phyloP scores from a whole-genome alignment of 768 basidiomycete genomes.

The Sarcomyxa edulis region DNA sequence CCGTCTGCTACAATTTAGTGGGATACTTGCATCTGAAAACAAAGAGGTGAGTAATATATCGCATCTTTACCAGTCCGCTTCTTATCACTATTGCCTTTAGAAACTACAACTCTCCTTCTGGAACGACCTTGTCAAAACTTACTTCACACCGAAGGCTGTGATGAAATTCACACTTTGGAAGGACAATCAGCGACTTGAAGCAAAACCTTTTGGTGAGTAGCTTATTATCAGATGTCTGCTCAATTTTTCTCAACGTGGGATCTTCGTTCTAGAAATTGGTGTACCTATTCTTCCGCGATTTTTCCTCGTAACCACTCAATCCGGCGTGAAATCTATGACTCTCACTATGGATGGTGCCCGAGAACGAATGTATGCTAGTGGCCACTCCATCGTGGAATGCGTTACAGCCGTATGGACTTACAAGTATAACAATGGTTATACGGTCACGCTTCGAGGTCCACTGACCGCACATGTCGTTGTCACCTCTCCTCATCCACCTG shows the following conservation, averaged over 20 bases:
- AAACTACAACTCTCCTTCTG: slow-evolving; percentile 67
- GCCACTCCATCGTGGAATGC: slow-evolving; percentile 63
- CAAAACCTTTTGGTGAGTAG: slow-evolving; percentile 78
- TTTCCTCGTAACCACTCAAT: slow-evolving; percentile 79
- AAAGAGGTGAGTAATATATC: slow-evolving; percentile 32
- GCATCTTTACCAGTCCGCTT: not conserved
- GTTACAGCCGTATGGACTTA: slow-evolving; percentile 76
- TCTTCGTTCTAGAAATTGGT: slow-evolving; percentile 56
- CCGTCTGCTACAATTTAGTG: slow-evolving; percentile 68
- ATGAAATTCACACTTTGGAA: slow-evolving; percentile 88
- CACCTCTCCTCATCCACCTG: slow-evolving; percentile 23
- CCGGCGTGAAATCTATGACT: slow-evolving; percentile 81
- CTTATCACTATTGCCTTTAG: slow-evolving; percentile 20
- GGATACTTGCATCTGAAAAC: slow-evolving; percentile 50
- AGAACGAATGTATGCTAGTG: slow-evolving; percentile 46
- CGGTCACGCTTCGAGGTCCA: slow-evolving; percentile 70
- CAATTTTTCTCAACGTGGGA: not conserved
- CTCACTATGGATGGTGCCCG: slow-evolving; percentile 74
- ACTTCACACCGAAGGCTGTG: slow-evolving; percentile 63
- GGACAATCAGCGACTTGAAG: slow-evolving; percentile 72
- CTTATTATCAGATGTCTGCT: too few relatives aligned
- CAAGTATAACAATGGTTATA: slow-evolving; percentile 75
- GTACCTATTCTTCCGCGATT: slow-evolving; percentile 78
- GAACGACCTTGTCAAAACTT: slow-evolving; percentile 58
- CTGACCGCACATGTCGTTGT: slow-evolving; percentile 60